Conservation (phyloP, 2,329 filamentous ascomycete genomes). For the Bipolaris bicolor region DNA sequence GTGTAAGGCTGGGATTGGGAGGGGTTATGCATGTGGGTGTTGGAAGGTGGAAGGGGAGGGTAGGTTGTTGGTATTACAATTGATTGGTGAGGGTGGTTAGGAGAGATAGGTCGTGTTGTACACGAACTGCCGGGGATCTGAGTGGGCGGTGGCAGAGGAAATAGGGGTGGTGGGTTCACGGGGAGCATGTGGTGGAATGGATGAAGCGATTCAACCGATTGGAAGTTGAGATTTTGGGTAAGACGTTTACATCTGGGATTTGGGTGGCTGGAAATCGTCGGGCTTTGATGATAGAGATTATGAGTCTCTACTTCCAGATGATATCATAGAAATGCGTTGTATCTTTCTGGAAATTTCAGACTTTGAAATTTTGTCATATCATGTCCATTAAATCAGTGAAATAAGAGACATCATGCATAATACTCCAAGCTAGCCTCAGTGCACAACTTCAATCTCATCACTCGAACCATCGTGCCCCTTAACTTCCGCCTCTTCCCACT, state of each 20-base stretch:
- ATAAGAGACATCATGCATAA: not conserved
- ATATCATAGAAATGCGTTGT: no score
- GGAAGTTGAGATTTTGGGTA: not conserved
- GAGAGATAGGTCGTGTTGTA: not conserved
- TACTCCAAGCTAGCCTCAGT: not conserved
- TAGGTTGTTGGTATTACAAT: not conserved
- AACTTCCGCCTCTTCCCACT: constrained; percentile 40
- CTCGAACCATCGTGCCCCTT: constrained; percentile 22
- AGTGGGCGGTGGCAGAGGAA: no score
- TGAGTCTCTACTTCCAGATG: no score
- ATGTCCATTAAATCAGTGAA: not conserved
- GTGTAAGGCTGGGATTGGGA: no score
- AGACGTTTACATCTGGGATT: not conserved
- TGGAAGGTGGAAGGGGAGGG: not conserved
- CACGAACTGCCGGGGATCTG: not conserved
- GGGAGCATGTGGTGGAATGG: not conserved
- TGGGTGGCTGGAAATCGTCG: not conserved
- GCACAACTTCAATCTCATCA: constrained; percentile 34
- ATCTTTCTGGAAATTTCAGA: not conserved
- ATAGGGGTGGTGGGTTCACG: not conserved
- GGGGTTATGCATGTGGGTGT: no score
- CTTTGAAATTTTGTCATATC: no score
- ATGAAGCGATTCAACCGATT: not conserved
- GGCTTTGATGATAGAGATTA: not conserved
- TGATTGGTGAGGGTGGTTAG: not conserved